phyloP scores from a whole-genome alignment of 1,284 basidiomycete species.

The Gymnopus androsaceus region DNA sequence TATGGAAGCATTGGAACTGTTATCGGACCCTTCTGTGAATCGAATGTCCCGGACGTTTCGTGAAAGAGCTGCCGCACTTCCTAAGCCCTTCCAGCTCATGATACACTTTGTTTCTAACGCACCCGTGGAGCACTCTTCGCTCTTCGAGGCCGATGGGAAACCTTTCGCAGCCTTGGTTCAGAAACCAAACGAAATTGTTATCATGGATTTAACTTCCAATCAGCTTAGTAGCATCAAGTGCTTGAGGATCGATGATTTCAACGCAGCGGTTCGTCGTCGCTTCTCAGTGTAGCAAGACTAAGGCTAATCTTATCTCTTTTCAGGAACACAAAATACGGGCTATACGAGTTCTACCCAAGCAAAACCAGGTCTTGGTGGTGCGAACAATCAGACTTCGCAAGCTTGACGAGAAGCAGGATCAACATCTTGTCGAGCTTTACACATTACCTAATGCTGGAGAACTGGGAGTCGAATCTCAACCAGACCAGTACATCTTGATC shows the following conservation, averaged over 20 bases:
- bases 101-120: constrained; percentile 39
- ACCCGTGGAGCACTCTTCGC: constrained; percentile 42
- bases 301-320: too few relatives aligned
- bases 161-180: constrained; percentile 50
- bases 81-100: constrained; percentile 44
- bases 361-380: constrained; percentile 57
- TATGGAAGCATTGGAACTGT: constrained; percentile 49
- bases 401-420: constrained; percentile 17
- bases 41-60: constrained; percentile 44
- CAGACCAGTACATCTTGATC: constrained; percentile 13
- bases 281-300: too few relatives aligned
- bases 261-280: constrained; percentile 25
- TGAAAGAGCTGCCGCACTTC: constrained; percentile 34
- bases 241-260: constrained; percentile 18
- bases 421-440: constrained; percentile 34
- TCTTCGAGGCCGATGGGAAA: constrained; percentile 47
- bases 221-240: constrained; percentile 23
- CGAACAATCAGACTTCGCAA: constrained; percentile 40
- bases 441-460: constrained; percentile 30
- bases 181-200: constrained; percentile 43
- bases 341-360: constrained; percentile 55
- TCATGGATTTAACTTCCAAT: constrained; percentile 42
- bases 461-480: neutral
- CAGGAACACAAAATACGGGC: constrained; percentile 51
- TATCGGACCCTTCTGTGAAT: constrained; percentile 48